phyloP scores from a whole-genome alignment of 225 moss, liverwort and hornwort genomes.

The Straminergon stramineum region DNA sequence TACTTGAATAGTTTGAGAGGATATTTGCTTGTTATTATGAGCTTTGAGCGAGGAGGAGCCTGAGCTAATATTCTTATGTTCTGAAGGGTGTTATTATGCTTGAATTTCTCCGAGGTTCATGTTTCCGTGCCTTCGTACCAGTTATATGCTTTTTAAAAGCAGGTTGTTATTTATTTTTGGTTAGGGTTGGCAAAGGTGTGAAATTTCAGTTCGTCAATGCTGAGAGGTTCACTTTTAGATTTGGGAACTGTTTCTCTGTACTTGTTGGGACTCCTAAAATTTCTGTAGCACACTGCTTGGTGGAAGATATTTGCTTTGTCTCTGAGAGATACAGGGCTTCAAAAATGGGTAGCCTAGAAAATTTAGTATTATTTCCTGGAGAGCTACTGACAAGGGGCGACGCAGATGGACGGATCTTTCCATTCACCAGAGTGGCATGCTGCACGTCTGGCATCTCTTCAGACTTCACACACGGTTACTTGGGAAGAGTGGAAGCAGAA shows the following conservation, averaged over 20 bases:
- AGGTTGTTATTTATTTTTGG: neutral
- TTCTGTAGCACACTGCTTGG: neutral
- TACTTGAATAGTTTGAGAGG: neutral
- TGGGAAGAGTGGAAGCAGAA: constrained; percentile 99
- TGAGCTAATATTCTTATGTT: neutral
- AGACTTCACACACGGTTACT: constrained; percentile 98
- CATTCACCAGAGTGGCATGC: constrained; percentile 99
- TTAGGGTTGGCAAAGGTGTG: neutral
- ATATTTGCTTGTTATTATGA: neutral
- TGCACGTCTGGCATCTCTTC: constrained; percentile 99
- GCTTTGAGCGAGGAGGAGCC: neutral
- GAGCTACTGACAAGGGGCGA: constrained; percentile 98
- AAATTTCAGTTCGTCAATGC: neutral
- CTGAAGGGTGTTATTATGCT: neutral
- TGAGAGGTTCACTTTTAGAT: neutral
- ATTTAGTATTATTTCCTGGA: constrained; percentile 24
- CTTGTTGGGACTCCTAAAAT: neutral
- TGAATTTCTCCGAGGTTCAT: neutral
- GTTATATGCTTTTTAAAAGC: neutral
- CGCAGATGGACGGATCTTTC: constrained; percentile 99
- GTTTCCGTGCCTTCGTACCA: neutral
- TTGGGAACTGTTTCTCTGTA: neutral
- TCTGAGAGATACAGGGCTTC: neutral
- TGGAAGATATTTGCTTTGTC: neutral
- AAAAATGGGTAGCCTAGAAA: neutral